A percentile compares a stretch with the other conserved stretches of the same genome.
These are phyloP conservation scores for Allium cepa DNA, from an alignment of 106 monocot genomes.

Conservation along the genomic window DNA sequence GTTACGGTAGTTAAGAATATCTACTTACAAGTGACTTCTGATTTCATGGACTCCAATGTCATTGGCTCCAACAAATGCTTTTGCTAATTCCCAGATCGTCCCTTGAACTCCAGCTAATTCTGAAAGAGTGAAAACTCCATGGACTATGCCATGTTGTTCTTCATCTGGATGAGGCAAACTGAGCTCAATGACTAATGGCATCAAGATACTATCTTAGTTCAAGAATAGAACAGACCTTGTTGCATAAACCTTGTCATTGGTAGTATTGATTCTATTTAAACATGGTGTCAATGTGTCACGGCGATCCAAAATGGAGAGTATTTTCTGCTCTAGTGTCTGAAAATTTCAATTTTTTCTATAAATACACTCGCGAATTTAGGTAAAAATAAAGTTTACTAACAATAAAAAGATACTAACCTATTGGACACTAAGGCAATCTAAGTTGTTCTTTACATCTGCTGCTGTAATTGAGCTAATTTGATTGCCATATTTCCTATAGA, in stretches of 20 bases:
- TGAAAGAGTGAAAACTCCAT: constrained; percentile 43
- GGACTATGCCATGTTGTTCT: constrained; percentile 23
- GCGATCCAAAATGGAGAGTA: constrained; percentile 65
- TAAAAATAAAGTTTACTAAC: too few relatives aligned
- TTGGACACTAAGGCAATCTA: too few relatives aligned
- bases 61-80: constrained; percentile 41
- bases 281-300: constrained; percentile 60
- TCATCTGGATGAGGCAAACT: constrained; percentile 48
- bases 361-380: too few relatives aligned
- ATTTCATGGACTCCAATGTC: constrained; percentile 62
- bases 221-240: constrained; percentile 62
- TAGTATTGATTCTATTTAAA: constrained; percentile 37
- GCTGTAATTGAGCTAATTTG: too few relatives aligned
- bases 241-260: constrained; percentile 47
- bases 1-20: too few relatives aligned
- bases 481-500: too few relatives aligned
- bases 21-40: constrained; percentile 43
- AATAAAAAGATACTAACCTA: too few relatives aligned
- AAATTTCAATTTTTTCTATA: not conserved
- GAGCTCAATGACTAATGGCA: constrained; percentile 74
- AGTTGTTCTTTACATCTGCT: too few relatives aligned
- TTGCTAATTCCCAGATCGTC: constrained; percentile 49
- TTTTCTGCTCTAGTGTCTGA: constrained; percentile 39
- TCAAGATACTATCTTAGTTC: constrained; percentile 31
- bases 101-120: constrained; percentile 20